Evolutionary conservation across 2,329 filamentous ascomycete species (phyloP), one percentile per base, ranked within the genome.

Genomic region (Verticillium dahliae): DNA sequence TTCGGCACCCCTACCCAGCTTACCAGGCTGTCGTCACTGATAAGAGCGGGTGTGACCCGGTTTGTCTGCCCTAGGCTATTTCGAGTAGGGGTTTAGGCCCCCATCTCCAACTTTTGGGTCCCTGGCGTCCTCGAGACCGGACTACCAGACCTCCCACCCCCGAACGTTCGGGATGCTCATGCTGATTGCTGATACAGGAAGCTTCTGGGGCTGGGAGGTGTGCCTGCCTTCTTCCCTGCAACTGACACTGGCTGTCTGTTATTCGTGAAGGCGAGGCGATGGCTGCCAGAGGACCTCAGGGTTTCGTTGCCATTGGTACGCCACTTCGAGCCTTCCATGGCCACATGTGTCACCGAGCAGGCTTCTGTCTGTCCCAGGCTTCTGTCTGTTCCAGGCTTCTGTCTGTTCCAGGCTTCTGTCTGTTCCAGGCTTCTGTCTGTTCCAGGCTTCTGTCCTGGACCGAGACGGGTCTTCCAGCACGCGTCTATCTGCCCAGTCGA

Each of bases 1-100:
- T 70, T 71, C 67, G 68, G 66, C 31, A 70, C 70, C 69, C 69
- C 69, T 6, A 69, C 69, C 6, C 63, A 22, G 18, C 18, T 22
- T 22, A 22, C 18, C 18, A 70, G 35, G 61, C 70, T 15, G 69
- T 71, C 14, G 68, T 52, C 45, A 52, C 45, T 52, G 45, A 52
- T 52, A 52, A 52, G 45, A 22, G 45, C 22, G n/a, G 45, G 45
- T 52, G 18, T 52, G 45, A 18, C 45, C 27, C 45, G 45, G 18
- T 52, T 37, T 10, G 45, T 52, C 45, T n/a, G 39, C 45, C 45
- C 45, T 52, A 52, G 45, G 45, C 45, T 52, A 18, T 22, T 52
- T 52, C 18, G 7, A 52, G 45, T 18, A 52, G 45, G 45, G 45
- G 45, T n/a, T 52, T 45, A n/a, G 45, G 15, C 45, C 45, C 18